Conservation (phyloP, 768 basidiomycete genomes). For the Collybiopsis luxurians region DNA sequence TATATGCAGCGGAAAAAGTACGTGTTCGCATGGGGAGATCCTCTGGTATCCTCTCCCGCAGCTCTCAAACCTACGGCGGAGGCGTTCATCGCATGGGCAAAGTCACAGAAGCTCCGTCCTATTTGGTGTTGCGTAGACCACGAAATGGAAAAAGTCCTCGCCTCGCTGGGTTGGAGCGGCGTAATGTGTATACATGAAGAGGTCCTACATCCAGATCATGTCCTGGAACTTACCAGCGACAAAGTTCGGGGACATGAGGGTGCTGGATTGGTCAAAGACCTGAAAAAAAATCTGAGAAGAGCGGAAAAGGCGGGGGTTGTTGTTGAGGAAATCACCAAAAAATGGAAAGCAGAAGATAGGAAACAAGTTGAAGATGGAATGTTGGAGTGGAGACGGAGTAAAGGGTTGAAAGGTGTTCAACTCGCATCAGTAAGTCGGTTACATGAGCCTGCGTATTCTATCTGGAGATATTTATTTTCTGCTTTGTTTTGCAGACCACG, state of each 20-base stretch:
- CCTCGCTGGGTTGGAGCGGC: slow-evolving; percentile 53
- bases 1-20: slow-evolving; percentile 53
- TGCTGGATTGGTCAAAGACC: slow-evolving; percentile 45
- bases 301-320: slow-evolving; percentile 55
- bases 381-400: slow-evolving; percentile 49
- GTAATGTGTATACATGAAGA: slow-evolving; percentile 67
- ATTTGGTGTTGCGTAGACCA: slow-evolving; percentile 61
- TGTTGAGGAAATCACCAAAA: slow-evolving; percentile 39
- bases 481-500: slow-evolving; percentile 29
- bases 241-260: slow-evolving; percentile 34
- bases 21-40: slow-evolving; percentile 64
- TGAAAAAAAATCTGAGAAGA: slow-evolving; percentile 59
- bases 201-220: slow-evolving; percentile 46
- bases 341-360: slow-evolving; percentile 44
- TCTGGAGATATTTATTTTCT: not conserved
- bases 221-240: slow-evolving; percentile 36
- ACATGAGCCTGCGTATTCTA: not conserved
- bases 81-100: slow-evolving; percentile 44
- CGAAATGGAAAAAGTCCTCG: slow-evolving; percentile 48
- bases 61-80: slow-evolving; percentile 33
- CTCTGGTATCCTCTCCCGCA: slow-evolving; percentile 43
- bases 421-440: slow-evolving; percentile 39
- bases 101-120: slow-evolving; percentile 43
- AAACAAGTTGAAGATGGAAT: slow-evolving; percentile 50
- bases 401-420: slow-evolving; percentile 48